These are phyloP conservation scores for Chenopodium formosanum DNA, from an alignment of 148 eudicot genomes.

Conservation along the genomic window DNA sequence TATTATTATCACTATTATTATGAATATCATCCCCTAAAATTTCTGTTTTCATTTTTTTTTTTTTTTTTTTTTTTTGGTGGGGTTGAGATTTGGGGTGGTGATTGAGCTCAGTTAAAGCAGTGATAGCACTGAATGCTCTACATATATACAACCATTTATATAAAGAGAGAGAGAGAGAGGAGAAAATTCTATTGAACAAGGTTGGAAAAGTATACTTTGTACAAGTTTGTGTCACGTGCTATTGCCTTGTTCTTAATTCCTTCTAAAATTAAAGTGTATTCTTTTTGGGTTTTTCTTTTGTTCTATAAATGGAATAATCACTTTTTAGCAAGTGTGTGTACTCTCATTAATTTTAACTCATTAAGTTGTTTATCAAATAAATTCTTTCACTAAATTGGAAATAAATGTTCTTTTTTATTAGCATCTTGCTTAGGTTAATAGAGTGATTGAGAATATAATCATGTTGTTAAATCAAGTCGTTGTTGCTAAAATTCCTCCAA, in stretches of 20 bases:
- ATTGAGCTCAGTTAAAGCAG: conserved; percentile 12
- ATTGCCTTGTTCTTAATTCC: not conserved
- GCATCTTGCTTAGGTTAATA: not conserved
- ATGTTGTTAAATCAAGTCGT: not conserved
- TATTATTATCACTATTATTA: not conserved
- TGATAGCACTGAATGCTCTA: not conserved
- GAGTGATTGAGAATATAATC: not conserved
- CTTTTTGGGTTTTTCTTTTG: not conserved
- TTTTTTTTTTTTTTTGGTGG: not conserved
- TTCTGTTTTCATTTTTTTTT: conserved; percentile 28
- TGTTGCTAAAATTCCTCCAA: too few species aligned
- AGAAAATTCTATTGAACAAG: not conserved
- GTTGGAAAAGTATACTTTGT: not conserved
- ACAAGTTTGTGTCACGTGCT: conserved; percentile 13
- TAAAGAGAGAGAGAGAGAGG: not conserved
- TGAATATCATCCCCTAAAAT: not conserved
- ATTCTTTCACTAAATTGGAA: not conserved
- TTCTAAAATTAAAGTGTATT: not conserved
- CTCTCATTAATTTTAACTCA: not conserved
- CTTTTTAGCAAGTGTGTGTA: not conserved
- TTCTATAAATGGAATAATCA: not conserved
- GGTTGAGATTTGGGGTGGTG: not conserved
- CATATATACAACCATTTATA: conserved; percentile 8
- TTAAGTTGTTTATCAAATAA: too few species aligned
- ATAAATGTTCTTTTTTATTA: not conserved